Conservation (phyloP, 805 yeast species). For the Candida railenensis region DNA sequence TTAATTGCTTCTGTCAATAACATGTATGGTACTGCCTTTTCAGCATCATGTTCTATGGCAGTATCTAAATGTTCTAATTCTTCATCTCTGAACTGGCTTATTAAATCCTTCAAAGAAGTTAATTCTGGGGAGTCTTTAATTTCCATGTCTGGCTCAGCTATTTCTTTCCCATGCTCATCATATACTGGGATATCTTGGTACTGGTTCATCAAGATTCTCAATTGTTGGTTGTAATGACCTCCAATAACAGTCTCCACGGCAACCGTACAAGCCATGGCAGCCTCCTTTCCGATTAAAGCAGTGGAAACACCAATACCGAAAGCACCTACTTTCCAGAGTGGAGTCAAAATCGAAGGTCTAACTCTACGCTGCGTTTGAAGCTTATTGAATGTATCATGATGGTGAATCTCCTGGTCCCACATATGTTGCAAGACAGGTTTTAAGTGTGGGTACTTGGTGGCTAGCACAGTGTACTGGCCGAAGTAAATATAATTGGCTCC, state of each 20-base stretch:
- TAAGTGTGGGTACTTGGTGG: constrained; percentile 67
- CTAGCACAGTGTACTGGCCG: constrained; percentile 82
- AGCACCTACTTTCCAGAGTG: constrained; percentile 92
- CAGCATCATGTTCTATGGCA: constrained; percentile 89
- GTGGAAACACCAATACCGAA: constrained; percentile 82
- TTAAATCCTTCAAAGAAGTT: constrained; percentile 53
- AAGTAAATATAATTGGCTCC: constrained; percentile 93
- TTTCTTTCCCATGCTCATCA: constrained; percentile 30
- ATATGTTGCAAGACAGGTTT: constrained; percentile 83
- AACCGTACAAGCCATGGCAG: constrained; percentile 99
- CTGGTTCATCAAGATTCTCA: constrained; percentile 71
- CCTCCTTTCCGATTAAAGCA: constrained; percentile 85
- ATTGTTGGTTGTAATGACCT: constrained; percentile 88
- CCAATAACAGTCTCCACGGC: constrained; percentile 99
- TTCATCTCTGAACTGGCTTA: constrained; percentile 83
- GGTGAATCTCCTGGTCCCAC: constrained; percentile 98
- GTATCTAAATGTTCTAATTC: constrained; percentile 94
- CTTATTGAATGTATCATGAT: constrained; percentile 79
- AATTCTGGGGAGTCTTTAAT: constrained; percentile 53
- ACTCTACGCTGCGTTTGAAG: constrained; percentile 77
- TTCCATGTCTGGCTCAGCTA: constrained; percentile 23
- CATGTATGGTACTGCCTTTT: constrained; percentile 89
- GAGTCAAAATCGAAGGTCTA: constrained; percentile 88
- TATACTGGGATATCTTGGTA: constrained; percentile 45
- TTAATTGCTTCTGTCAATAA: constrained; percentile 86